Evolutionary conservation across 768 basidiomycete genomes (phyloP), one percentile per base, ranked within the genome.

Genomic region (Termitomyces sp.): DNA sequence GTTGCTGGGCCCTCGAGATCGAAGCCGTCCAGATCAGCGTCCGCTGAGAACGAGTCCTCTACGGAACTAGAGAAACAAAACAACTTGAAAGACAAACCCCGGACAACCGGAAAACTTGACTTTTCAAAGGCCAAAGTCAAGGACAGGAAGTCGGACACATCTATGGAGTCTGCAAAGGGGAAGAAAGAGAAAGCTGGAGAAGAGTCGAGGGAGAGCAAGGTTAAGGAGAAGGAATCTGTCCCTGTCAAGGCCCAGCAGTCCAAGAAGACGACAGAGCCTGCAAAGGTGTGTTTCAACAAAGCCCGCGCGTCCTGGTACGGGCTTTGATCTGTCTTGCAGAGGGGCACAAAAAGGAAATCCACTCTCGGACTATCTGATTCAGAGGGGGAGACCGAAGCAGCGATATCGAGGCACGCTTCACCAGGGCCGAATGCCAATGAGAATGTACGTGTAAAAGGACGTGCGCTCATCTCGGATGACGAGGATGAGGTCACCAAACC

Each of bases 401-500:
- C 39, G 42, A 29, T 54, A 20, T 57, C 58, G n/a, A 45, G 53
- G 39, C 59, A 31, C 16, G 51, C 56, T 26, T 48, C 53, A n/a
- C 55, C 20, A 56, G 54, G 34, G 9, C 26, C 58, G 12, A 36
- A 50, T 12, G 63, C 55, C 22, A 63, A 64, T 41, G 64, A 60
- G 16, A 65, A 60, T 10, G 65, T 71, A 28, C 75, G 76, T 28
- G 65, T 81, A 39, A 80, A 78, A 65, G 82, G 76, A 50, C 75
- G 75, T 3, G 73, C 78, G 20, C 64, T 86, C 10, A 45, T 85
- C 15, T 88, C 87, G 0, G 88, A 90, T 55, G 82, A 85, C 3
- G 85, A 82, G 16, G 76, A 81, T 0, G 77, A 77, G 13, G 70
- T 64, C 16, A 64, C 68, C 63, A 70, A 65, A 42, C 69, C 45